phyloP scores from a whole-genome alignment of 345 rosid species.

The Eucalyptus polyanthemos region DNA sequence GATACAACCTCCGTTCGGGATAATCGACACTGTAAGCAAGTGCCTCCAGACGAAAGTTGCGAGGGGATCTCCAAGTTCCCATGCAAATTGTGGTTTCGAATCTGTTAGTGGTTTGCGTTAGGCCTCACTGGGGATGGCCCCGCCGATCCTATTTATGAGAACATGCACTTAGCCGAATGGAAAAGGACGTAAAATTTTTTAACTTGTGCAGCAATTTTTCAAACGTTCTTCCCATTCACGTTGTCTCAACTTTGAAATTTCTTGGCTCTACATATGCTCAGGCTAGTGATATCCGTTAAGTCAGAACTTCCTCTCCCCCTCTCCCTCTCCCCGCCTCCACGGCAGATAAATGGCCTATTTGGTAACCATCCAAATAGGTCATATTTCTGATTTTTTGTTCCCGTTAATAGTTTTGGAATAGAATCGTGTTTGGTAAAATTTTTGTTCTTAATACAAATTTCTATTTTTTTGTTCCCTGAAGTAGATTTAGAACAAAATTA shows the following conservation, averaged over 20 bases:
- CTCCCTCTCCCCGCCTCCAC: no score
- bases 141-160: background rate
- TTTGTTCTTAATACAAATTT: no score
- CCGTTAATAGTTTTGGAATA: accelerated
- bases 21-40: background rate
- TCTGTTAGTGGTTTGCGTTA: background rate
- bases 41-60: background rate
- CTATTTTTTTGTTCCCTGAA: no score
- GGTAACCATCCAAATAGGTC: no score
- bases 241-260: background rate
- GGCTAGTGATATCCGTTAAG: background rate
- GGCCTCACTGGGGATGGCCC: background rate
- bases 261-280: background rate
- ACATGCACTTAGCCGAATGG: background rate
- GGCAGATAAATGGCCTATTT: no score
- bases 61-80: background rate
- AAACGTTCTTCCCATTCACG: background rate
- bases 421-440: no score
- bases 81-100: background rate
- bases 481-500: no score
- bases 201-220: background rate
- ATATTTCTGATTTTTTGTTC: no score
- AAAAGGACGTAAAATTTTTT: background rate
- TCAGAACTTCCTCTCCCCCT: background rate
- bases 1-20: background rate